Evolutionary conservation across 2,329 filamentous ascomycete genomes (phyloP).

Genomic region (Didymella glomerata): DNA sequence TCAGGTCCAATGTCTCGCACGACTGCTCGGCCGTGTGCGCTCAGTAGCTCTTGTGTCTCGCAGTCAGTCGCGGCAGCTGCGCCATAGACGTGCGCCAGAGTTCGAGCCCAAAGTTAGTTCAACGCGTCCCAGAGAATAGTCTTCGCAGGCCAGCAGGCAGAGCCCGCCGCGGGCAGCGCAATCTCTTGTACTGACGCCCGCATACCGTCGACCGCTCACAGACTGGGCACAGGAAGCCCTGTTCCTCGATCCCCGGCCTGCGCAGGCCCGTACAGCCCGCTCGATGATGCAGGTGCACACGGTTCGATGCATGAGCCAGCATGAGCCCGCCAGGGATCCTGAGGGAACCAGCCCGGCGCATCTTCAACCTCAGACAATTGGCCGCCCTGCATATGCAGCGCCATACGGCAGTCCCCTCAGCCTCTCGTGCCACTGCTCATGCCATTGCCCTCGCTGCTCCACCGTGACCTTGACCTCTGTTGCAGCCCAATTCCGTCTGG

Average conservation of each 20-base stretch:
- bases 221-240: slow-evolving; percentile 15
- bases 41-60: slow-evolving; percentile 19
- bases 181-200: slow-evolving; percentile 16
- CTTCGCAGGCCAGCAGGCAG: background rate
- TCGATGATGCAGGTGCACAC: background rate
- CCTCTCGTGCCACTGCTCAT: background rate
- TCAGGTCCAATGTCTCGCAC: background rate
- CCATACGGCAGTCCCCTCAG: background rate
- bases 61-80: slow-evolving; percentile 11
- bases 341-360: background rate
- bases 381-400: slow-evolving; percentile 3
- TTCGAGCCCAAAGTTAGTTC: slow-evolving; percentile 2
- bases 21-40: slow-evolving; percentile 7
- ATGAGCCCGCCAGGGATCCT: slow-evolving; percentile 10
- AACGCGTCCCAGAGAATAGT: background rate
- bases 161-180: slow-evolving; percentile 7
- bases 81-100: slow-evolving; percentile 5
- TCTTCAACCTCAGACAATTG: slow-evolving; percentile 1
- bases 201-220: slow-evolving; percentile 1
- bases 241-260: slow-evolving; percentile 16
- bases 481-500: slow-evolving; percentile 3
- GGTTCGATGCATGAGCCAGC: slow-evolving; percentile 7
- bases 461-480: slow-evolving; percentile 1
- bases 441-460: background rate
- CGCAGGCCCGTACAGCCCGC: background rate